phyloP scores from a whole-genome alignment of 176 grass and related monocot species.

The Rhynchospora pubera region DNA sequence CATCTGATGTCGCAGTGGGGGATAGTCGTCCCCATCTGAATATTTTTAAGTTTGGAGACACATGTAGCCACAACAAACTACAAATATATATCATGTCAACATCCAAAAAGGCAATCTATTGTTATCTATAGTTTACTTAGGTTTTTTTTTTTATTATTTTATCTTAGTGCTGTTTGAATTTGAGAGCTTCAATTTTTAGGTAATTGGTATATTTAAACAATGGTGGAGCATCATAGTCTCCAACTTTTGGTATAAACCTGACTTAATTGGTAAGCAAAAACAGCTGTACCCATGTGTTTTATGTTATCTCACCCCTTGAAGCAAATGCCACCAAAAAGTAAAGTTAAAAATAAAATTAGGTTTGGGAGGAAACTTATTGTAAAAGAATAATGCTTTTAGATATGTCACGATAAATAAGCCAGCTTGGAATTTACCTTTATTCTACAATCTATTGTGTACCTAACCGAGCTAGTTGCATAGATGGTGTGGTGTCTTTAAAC shows the following conservation, averaged over 20 bases:
- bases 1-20: too few species aligned
- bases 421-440: neutral
- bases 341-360: constrained; percentile 11
- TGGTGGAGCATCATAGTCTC: constrained; percentile 7
- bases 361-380: neutral
- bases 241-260: constrained; percentile 4
- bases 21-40: too few species aligned
- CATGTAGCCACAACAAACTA: too few species aligned
- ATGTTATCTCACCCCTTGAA: neutral
- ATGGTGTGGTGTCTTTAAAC: neutral
- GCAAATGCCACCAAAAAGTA: constrained; percentile 22
- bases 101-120: too few species aligned
- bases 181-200: too few species aligned
- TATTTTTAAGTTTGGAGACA: too few species aligned
- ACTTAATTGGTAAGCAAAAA: constrained; percentile 16
- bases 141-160: too few species aligned
- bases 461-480: neutral
- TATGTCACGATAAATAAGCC: neutral
- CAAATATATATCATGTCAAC: too few species aligned
- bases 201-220: neutral
- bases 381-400: neutral
- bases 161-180: too few species aligned
- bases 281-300: constrained; percentile 16
- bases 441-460: neutral
- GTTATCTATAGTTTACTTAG: too few species aligned